These are phyloP conservation scores for Phytophthora multivora DNA, from an alignment of 352 stramenopile species.

Conservation along the genomic window DNA sequence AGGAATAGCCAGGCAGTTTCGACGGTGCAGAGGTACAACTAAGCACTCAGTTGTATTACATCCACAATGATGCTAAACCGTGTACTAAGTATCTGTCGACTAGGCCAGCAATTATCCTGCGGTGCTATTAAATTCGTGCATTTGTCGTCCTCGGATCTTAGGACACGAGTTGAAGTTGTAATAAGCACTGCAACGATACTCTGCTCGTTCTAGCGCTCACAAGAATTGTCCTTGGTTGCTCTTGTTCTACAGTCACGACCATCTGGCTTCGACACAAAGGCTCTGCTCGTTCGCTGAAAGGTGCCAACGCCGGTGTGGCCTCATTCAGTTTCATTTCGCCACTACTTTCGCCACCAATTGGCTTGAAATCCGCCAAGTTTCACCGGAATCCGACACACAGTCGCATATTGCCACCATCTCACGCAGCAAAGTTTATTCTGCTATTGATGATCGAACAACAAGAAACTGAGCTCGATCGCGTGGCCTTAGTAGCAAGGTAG, in stretches of 20 bases:
- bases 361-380: constrained; percentile 13
- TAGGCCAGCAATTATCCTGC: too few relatives aligned
- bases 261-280: constrained; percentile 15
- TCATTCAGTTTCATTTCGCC: constrained; percentile 27
- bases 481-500: neutral
- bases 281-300: constrained; percentile 19
- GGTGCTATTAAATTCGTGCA: too few relatives aligned
- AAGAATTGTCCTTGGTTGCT: too few relatives aligned
- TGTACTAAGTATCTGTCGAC: too few relatives aligned
- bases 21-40: too few relatives aligned
- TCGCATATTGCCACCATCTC: constrained; percentile 22
- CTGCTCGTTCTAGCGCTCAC: too few relatives aligned
- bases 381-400: constrained; percentile 11
- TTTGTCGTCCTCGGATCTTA: neutral
- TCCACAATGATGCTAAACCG: too few relatives aligned
- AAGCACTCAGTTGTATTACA: too few relatives aligned
- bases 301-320: neutral
- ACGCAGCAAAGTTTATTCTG: constrained; percentile 5
- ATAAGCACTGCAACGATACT: neutral
- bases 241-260: neutral
- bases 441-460: constrained; percentile 25
- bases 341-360: constrained; percentile 9
- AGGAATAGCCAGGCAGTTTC: constrained; percentile 22
- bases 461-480: constrained; percentile 14
- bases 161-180: neutral